Evolutionary conservation across 768 basidiomycete species (phyloP).

Genomic region (Boletus pseudopeckii): DNA sequence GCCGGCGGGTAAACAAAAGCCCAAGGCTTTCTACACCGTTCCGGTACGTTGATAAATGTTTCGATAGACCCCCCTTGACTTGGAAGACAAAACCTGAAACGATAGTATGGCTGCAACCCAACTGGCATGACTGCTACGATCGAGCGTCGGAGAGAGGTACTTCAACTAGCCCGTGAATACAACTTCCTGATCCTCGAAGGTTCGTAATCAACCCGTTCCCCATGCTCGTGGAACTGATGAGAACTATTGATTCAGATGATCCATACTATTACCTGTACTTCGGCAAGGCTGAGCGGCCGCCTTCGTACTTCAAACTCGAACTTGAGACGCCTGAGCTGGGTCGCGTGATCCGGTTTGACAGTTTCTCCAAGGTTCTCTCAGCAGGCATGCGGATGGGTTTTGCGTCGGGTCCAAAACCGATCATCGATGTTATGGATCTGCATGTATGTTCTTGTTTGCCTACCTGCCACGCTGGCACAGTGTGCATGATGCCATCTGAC

Average conservation of each 20-base stretch:
- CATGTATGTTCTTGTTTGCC: constrained; percentile 45
- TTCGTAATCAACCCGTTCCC: constrained; percentile 19
- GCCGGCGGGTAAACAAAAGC: constrained; percentile 67
- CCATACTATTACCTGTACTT: constrained; percentile 81
- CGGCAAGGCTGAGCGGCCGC: constrained; percentile 55
- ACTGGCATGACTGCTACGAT: constrained; percentile 75
- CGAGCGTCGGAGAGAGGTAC: constrained; percentile 66
- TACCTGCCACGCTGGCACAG: constrained; percentile 11
- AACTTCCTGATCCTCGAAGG: constrained; percentile 86
- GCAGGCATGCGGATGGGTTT: constrained; percentile 81
- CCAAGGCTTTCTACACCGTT: constrained; percentile 79
- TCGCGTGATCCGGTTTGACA: constrained; percentile 84
- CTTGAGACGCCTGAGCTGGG: constrained; percentile 62
- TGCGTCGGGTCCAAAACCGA: constrained; percentile 64
- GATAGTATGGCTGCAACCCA: constrained; percentile 81
- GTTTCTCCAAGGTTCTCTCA: constrained; percentile 79
- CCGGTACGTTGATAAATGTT: constrained; percentile 43
- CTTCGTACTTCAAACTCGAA: constrained; percentile 84
- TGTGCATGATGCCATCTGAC: constrained; percentile 6
- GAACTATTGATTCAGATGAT: constrained; percentile 50
- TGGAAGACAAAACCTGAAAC: neutral
- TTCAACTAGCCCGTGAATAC: constrained; percentile 67
- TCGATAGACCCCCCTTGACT: constrained; percentile 3
- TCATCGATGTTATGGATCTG: constrained; percentile 68
- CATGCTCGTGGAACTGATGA: neutral